phyloP scores from a whole-genome alignment of 768 basidiomycete genomes.

The Stropharia rugosoannulata region DNA sequence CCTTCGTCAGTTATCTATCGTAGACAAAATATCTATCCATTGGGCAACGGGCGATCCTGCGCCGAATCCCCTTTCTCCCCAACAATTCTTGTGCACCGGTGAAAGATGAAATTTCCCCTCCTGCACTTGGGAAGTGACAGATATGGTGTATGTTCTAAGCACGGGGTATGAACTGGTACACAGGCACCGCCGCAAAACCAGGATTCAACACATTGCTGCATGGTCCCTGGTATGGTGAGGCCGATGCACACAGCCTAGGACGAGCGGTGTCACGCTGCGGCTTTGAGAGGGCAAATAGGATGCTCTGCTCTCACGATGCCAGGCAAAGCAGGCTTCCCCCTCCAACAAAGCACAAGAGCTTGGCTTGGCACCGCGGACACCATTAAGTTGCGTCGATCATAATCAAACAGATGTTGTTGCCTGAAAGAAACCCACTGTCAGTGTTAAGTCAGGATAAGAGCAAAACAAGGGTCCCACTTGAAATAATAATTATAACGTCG shows the following conservation, averaged over 20 bases:
- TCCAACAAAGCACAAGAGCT: conserved; percentile 14
- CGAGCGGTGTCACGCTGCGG: background rate
- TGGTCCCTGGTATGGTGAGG: conserved; percentile 12
- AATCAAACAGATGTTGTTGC: conserved; percentile 27
- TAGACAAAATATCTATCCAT: conserved; percentile 31
- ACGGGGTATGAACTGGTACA: conserved; percentile 25
- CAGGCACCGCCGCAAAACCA: conserved; percentile 16
- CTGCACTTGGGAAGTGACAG: conserved; percentile 1
- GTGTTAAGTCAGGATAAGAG: background rate
- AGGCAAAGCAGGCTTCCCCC: conserved; percentile 4
- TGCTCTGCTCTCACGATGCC: conserved; percentile 7
- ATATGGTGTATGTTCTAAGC: conserved; percentile 5
- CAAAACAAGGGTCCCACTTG: background rate
- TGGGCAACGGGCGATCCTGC: conserved; percentile 17
- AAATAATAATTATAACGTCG: no score
- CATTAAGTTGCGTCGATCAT: conserved; percentile 20
- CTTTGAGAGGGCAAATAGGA: background rate
- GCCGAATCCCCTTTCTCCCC: conserved; percentile 7
- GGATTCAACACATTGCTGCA: conserved; percentile 11
- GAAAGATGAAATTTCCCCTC: conserved; percentile 16
- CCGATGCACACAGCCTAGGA: conserved; percentile 4
- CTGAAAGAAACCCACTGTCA: background rate
- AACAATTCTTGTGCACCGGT: conserved; percentile 24
- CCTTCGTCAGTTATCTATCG: conserved; percentile 11
- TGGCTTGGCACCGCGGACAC: conserved; percentile 23